Base-by-base conservation (phyloP, 768 basidiomycete species). In the Sporobolomyces roseus region DNA sequence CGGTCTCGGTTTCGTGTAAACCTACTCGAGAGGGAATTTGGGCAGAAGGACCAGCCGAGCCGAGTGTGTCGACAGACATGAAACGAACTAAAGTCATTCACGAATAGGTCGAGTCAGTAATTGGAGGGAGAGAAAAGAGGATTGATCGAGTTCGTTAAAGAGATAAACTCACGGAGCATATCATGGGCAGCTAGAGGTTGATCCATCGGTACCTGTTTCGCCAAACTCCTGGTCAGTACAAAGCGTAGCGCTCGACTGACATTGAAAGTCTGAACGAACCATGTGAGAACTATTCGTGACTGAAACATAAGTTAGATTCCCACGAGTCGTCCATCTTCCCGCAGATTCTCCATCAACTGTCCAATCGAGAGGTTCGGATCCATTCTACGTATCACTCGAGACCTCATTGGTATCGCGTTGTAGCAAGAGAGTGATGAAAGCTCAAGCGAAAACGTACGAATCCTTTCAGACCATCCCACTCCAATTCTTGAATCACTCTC, bases 281-380 rank as follows among this genome's bases (percentile, higher is more conserved):
- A 98, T 99, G 79, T 98, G 96, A 1, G 93, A 97, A 4, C 91
- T 90, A 66, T 92, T 90, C 78, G 88, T 89, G 30, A 91, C 91
- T 82, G 94, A 93, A 72, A 86, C 89, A 75, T 96, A 98, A 17
- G 94, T 93, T 75, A 99, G 79, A 77, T 94, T 94, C 66, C 94
- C 84, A 4, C 89, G 86, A 14, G 85, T 81, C 27, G 89, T 88
- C 96, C 96, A 99, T 14, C 89, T 90, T 8, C 96, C 96, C 1
- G 90, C 93, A 19, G 86, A 83, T 10, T 83, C 82, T 23, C 83
- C 85, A 70, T 87, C 85, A 29, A 99, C 89, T 38, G 56, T 77
- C 81, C 81, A 82, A n/a, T 79, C 78, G 30, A 78, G 69, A 23
- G 65, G 51, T 21, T 75, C 75, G 0, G 79, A 70, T 60, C 77